Conservation (phyloP, 805 yeast genomes). For the Hanseniaspora lachancei region DNA sequence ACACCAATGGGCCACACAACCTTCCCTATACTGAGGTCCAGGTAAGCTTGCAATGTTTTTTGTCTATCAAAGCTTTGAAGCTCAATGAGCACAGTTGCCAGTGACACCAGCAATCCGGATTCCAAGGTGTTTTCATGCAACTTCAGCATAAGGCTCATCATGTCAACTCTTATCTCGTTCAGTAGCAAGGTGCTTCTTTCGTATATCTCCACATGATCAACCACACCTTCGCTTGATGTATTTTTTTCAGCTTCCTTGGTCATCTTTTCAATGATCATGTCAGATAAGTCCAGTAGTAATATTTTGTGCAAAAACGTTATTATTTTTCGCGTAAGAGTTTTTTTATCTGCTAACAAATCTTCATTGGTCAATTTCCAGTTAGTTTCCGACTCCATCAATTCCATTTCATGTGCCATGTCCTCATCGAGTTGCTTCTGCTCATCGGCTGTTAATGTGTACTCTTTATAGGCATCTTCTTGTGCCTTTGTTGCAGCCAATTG, state of each 20-base stretch:
- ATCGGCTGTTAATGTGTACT: background rate
- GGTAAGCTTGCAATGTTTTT: constrained; percentile 53
- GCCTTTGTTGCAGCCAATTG: background rate
- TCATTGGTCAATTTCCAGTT: background rate
- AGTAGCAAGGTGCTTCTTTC: constrained; percentile 16
- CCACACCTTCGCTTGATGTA: background rate
- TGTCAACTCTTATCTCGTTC: constrained; percentile 35
- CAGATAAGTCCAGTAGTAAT: background rate
- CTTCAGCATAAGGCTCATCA: constrained; percentile 41
- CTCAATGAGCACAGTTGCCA: constrained; percentile 47
- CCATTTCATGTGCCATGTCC: background rate
- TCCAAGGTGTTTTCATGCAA: constrained; percentile 35
- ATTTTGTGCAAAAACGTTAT: constrained; percentile 7
- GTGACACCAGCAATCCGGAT: constrained; percentile 35
- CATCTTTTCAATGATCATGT: background rate
- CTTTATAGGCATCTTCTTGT: background rate
- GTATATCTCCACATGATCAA: constrained; percentile 13
- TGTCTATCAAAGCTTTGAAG: constrained; percentile 39
- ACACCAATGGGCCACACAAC: constrained; percentile 92
- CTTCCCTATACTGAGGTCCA: constrained; percentile 70
- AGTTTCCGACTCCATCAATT: background rate
- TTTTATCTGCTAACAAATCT: background rate
- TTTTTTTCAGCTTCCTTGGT: constrained; percentile 1
- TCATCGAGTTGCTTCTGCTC: background rate
- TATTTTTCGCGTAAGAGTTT: background rate